phyloP scores from a whole-genome alignment of 441 rosid genomes.

The Biscutella laevigata region DNA sequence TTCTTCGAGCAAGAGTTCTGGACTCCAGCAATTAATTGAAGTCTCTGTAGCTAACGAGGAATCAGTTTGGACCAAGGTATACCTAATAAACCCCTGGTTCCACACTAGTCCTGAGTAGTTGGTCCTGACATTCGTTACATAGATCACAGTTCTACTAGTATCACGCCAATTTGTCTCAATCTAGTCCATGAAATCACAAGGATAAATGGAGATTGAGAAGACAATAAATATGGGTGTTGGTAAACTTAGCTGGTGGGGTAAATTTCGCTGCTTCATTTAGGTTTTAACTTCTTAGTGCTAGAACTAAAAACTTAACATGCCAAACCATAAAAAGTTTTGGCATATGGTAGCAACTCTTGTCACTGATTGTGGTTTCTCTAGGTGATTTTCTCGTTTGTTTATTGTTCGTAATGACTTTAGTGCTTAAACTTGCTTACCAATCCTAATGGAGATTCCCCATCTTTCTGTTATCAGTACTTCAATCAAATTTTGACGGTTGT shows the following conservation, averaged over 20 bases:
- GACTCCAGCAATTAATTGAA: conserved; percentile 74
- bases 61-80: conserved; percentile 73
- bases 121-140: neutral
- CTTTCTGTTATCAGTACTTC: conserved; percentile 60
- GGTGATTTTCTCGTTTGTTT: conserved; percentile 4
- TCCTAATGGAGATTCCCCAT: conserved; percentile 15
- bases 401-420: conserved; percentile 8
- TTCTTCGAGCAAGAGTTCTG: conserved; percentile 46
- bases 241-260: conserved; percentile 5
- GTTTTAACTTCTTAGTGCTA: neutral
- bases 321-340: neutral
- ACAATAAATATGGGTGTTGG: neutral
- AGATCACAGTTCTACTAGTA: neutral
- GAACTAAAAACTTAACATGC: conserved; percentile 1
- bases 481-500: conserved; percentile 94
- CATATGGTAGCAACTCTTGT: no score
- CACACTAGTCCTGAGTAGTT: conserved; percentile 4
- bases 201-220: neutral
- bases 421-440: neutral
- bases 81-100: conserved; percentile 1
- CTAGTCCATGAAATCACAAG: neutral
- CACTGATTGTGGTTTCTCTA: neutral
- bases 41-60: conserved; percentile 62
- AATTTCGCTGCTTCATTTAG: neutral
- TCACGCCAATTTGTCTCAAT: no score